Evolutionary conservation across 2,329 filamentous ascomycete species (phyloP), one percentile per base, ranked within the genome.

Genomic region (Calonectria fujianensis): DNA sequence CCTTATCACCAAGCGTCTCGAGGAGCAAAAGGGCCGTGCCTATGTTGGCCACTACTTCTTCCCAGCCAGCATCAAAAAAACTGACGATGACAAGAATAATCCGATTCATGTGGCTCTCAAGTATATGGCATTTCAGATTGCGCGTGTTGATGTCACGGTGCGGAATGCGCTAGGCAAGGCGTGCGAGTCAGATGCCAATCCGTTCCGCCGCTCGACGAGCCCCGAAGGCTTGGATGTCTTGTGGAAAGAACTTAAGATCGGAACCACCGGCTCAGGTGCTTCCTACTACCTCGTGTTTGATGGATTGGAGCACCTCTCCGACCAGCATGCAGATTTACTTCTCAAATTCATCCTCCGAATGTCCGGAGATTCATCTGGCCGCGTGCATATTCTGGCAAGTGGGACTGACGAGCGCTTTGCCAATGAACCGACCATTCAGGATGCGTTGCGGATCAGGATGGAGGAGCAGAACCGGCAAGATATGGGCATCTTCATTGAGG

Each of bases 211-310:
- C n/a, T 61, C 35, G 5, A 61, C 35, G 5, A 61, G n/a, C 35
- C 13, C 18, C 1, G 57, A 61, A 16, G 37, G 37, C 14, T 41
- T 61, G 35, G 57, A 61, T 35, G 13, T 9, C 24, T 6, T 61
- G n/a, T 61, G 57, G 57, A 39, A 61, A 8, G 57, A 61, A 35
- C 57, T 61, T 3, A 61, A 41, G n/a, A 41, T 61, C 18, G 57
- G 57, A 5, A 41, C 57, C 13, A 39, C 35, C 1, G 57, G 57
- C 14, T 41, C 57, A 16, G 31, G n/a, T 1, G 32, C 57, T 16
- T 16, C n/a, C 3, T 61, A 61, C 35, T 61, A 61, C 35, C 57
- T 61, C n/a, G 57, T 61, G 6, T 61, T 61, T 41, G 57, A 61
- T 41, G 57, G 57, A 2, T 16, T 61, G n/a, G 57, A 61, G 9